Evolutionary conservation across 2,329 filamentous ascomycete species (phyloP).

Genomic region (Byssochlamys sp.): DNA sequence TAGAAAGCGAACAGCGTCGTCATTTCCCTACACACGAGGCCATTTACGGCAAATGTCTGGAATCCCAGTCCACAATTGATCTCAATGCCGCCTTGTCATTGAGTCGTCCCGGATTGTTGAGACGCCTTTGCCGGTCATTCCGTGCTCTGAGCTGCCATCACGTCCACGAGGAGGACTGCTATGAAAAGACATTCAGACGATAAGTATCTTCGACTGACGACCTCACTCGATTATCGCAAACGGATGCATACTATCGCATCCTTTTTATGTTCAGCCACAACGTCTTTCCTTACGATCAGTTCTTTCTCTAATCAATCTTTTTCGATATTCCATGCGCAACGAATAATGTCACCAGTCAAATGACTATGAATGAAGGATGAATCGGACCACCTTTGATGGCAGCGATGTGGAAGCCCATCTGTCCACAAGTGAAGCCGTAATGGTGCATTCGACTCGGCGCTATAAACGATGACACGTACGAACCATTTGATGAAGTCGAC

Average conservation of each 20-base stretch:
- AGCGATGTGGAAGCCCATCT: background rate
- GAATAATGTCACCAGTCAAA: slow-evolving; percentile 2
- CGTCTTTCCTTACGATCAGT: background rate
- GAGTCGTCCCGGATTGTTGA: slow-evolving; percentile 13
- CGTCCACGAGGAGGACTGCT: slow-evolving; percentile 1
- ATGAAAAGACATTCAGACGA: background rate
- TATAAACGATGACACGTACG: background rate
- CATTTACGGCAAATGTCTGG: slow-evolving; percentile 21
- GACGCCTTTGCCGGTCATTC: slow-evolving; percentile 17
- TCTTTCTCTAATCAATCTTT: background rate
- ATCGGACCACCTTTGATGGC: background rate
- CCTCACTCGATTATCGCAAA: background rate
- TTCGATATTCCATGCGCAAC: background rate
- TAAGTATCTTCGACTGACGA: background rate
- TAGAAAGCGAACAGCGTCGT: slow-evolving; percentile 16
- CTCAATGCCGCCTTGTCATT: slow-evolving; percentile 6
- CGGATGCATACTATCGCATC: background rate
- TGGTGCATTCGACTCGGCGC: background rate
- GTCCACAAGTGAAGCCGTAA: background rate
- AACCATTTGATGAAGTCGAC: background rate
- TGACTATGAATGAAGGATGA: slow-evolving; percentile 7
- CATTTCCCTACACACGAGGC: slow-evolving; percentile 18
- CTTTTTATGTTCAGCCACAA: background rate
- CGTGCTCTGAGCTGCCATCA: slow-evolving; percentile 17
- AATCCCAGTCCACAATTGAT: slow-evolving; percentile 12